A percentile compares a stretch with the other conserved stretches of the same genome.
phyloP scores from a whole-genome alignment of 2,329 filamentous ascomycete genomes.

The Epichloe sylvatica region DNA sequence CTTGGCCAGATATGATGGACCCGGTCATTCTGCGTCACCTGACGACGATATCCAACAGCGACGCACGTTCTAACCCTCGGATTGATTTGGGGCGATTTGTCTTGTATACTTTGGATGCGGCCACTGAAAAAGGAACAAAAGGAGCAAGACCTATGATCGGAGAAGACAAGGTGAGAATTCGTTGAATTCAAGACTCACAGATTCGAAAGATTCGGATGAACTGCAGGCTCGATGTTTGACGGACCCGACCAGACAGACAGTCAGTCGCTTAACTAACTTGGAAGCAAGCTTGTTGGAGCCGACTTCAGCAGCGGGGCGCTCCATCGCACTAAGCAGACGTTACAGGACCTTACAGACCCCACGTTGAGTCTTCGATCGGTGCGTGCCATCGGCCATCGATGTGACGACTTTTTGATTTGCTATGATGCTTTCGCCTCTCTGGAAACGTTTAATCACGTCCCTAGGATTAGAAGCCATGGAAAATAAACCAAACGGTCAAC shows the following conservation, averaged over 20 bases:
- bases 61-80: background rate
- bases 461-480: background rate
- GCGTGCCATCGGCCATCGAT: background rate
- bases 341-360: background rate
- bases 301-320: background rate
- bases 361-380: background rate
- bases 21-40: background rate
- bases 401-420: background rate
- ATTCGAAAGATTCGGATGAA: background rate
- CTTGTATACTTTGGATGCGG: background rate
- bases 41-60: background rate
- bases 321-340: background rate
- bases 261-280: no score
- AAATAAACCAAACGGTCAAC: no score
- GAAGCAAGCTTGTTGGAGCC: no score
- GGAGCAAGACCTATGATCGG: background rate
- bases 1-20: background rate
- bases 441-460: background rate
- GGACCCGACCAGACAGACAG: background rate
- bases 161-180: background rate
- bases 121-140: background rate
- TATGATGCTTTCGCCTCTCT: background rate
- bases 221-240: background rate
- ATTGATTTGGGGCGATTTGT: background rate
- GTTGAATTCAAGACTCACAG: background rate